phyloP scores from a whole-genome alignment of 2,329 filamentous ascomycete species.

The Neobulgaria alba region DNA sequence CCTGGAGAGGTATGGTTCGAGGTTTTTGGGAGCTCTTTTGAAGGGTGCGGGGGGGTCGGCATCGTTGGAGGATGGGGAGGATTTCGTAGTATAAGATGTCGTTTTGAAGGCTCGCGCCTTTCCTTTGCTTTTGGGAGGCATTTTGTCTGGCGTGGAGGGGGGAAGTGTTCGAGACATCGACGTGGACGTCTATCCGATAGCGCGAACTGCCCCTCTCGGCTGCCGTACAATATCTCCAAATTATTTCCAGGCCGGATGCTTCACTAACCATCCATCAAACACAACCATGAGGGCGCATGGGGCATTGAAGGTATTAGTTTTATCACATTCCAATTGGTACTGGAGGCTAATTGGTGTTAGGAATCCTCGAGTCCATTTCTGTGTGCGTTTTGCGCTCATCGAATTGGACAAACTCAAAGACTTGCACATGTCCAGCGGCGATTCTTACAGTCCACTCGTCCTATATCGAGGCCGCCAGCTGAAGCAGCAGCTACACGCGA shows the following conservation, averaged over 20 bases:
- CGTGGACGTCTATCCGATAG: not conserved
- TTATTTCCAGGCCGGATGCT: conserved; percentile 2
- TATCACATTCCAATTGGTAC: not conserved
- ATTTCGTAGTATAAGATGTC: conserved; percentile 9
- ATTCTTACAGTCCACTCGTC: conserved; percentile 26
- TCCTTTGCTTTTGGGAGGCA: conserved; percentile 26
- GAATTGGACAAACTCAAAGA: conserved; percentile 22
- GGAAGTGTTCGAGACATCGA: not conserved
- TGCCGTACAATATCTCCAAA: conserved; percentile 13
- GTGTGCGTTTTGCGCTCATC: conserved; percentile 29
- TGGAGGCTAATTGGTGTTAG: conserved; percentile 14
- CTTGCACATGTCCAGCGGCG: conserved; percentile 27
- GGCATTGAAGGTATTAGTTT: conserved; percentile 21
- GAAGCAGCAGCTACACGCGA: conserved; percentile 14
- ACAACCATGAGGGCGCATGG: conserved; percentile 26
- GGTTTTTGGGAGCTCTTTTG: conserved; percentile 44
- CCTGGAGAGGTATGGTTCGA: conserved; percentile 30
- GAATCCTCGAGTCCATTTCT: conserved; percentile 23
- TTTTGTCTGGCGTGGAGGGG: conserved; percentile 11
- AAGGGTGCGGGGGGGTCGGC: conserved; percentile 53
- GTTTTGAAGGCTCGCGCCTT: conserved; percentile 24
- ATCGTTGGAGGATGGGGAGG: conserved; percentile 7
- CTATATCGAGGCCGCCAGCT: conserved; percentile 18
- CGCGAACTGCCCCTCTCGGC: conserved; percentile 1
- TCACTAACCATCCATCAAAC: conserved; percentile 9